Evolutionary conservation across 495 filamentous ascomycete genomes (phyloP).

Genomic region (Rostrohypoxylon terebratum): DNA sequence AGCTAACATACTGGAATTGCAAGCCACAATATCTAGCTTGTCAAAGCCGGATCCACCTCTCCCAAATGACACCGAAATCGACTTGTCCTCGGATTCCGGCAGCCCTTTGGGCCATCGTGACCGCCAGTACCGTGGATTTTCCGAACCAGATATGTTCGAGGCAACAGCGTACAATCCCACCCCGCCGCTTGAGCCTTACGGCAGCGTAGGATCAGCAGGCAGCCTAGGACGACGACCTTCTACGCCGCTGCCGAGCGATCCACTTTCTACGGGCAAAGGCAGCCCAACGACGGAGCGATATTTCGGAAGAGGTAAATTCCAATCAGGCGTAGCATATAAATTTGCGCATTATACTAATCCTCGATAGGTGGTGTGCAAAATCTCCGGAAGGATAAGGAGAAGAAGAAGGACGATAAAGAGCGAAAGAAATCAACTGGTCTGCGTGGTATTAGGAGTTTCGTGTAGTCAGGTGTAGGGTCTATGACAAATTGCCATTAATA

Average conservation of each 20-base stretch:
- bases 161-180: slow-evolving; percentile 51
- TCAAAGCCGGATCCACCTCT: slow-evolving; percentile 20
- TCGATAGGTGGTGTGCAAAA: slow-evolving; percentile 67
- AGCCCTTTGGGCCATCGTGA: slow-evolving; percentile 36
- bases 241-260: slow-evolving; percentile 48
- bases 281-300: slow-evolving; percentile 60
- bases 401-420: slow-evolving; percentile 62
- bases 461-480: slow-evolving; percentile 29
- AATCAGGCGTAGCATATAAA: slow-evolving; percentile 7
- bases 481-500: neutral
- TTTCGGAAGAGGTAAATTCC: slow-evolving; percentile 58
- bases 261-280: slow-evolving; percentile 42
- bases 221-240: slow-evolving; percentile 40
- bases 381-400: slow-evolving; percentile 64
- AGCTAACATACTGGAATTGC: slow-evolving; percentile 52
- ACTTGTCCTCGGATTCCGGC: slow-evolving; percentile 41
- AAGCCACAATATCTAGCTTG: slow-evolving; percentile 41
- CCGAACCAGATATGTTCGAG: slow-evolving; percentile 53
- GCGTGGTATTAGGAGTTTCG: slow-evolving; percentile 65
- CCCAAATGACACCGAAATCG: slow-evolving; percentile 36
- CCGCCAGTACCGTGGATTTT: slow-evolving; percentile 49
- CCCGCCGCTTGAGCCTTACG: slow-evolving; percentile 51
- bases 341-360: slow-evolving; percentile 49
- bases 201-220: slow-evolving; percentile 18
- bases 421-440: slow-evolving; percentile 65